These are phyloP conservation scores for Falciphora oryzae DNA, from an alignment of 2,329 filamentous ascomycete species.

Conservation along the genomic window DNA sequence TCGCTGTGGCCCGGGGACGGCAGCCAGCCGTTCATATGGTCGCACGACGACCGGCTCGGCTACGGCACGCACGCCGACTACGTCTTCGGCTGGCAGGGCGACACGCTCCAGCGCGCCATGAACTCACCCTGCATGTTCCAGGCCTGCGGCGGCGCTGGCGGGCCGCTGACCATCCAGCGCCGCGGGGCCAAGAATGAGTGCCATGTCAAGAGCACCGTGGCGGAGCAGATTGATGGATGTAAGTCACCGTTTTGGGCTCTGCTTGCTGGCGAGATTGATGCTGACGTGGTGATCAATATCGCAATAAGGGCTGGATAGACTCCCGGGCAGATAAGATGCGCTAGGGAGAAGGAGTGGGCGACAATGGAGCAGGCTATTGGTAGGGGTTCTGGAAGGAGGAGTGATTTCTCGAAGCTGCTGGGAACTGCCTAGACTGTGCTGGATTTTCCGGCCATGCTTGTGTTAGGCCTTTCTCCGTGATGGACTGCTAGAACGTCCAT, in stretches of 20 bases:
- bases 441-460: too few relatives aligned
- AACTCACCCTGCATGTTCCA: constrained; percentile 6
- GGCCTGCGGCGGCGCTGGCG: background rate
- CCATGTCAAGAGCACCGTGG: constrained; percentile 1
- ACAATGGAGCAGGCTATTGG: too few relatives aligned
- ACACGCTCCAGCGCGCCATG: constrained; percentile 5
- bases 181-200: constrained; percentile 1
- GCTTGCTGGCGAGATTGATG: background rate
- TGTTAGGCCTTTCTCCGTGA: too few relatives aligned
- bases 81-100: constrained; percentile 8
- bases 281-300: too few relatives aligned
- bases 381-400: too few relatives aligned
- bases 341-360: too few relatives aligned
- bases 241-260: background rate
- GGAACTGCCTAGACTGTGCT: too few relatives aligned
- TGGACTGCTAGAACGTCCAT: too few relatives aligned
- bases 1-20: constrained; percentile 12
- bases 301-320: too few relatives aligned
- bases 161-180: constrained; percentile 1
- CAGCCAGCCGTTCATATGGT: constrained; percentile 13
- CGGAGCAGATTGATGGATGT: constrained; percentile 8
- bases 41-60: constrained; percentile 2
- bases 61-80: constrained; percentile 8
- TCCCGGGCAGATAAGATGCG: too few relatives aligned
- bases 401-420: too few relatives aligned